Evolutionary conservation across 1,284 basidiomycete species (phyloP), one percentile per base, ranked within the genome.

Genomic region (Apiotrichum mycotoxinovorans): DNA sequence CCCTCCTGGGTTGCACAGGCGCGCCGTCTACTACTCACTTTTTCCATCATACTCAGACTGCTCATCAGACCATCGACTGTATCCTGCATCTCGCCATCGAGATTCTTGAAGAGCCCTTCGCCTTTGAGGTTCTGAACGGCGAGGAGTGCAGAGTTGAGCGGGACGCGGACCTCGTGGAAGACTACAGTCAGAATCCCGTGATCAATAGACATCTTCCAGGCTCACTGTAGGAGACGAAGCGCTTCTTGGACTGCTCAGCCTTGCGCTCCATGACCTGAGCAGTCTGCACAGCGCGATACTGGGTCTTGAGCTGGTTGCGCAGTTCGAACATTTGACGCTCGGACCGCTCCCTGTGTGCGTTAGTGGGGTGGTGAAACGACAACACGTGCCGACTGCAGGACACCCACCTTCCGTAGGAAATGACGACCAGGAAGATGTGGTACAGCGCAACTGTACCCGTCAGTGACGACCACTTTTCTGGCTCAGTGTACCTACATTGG

Each of bases 71-170:
- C 72, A 58, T 73, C 64, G 3, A 73, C 72, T 70, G 75, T 69
- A 60, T 75, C 73, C 14, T 62, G 53, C 54, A 74, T 71, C 49
- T 75, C 84, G 1, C 88, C 89, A 59, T 87, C 86, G 81, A 93
- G 86, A 69, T 94, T 93, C 76, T 93, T 91, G 15, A 92, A 86
- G 0, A 40, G n/a, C 5, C 38, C 38, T 11, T 40, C 38, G n/a
- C n/a, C 38, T n/a, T 20, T 40, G n/a, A 40, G 38, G 38, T 40
- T 40, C 38, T 40, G 38, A n/a, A 40, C 38, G 5, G 91, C 90
- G 35, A 93, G 80, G 10, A 92, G 78, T 2, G 91, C 91, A 33
- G 89, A 92, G 69, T 94, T 94, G 60, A 94, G 79, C 18, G 91
- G 91, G 47, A 95, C 91, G 63, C 91, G 85, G 70, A 91, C 89